These are phyloP conservation scores for Cladosporium sp. DNA, from an alignment of 2,329 filamentous ascomycete species.

Conservation along the genomic window DNA sequence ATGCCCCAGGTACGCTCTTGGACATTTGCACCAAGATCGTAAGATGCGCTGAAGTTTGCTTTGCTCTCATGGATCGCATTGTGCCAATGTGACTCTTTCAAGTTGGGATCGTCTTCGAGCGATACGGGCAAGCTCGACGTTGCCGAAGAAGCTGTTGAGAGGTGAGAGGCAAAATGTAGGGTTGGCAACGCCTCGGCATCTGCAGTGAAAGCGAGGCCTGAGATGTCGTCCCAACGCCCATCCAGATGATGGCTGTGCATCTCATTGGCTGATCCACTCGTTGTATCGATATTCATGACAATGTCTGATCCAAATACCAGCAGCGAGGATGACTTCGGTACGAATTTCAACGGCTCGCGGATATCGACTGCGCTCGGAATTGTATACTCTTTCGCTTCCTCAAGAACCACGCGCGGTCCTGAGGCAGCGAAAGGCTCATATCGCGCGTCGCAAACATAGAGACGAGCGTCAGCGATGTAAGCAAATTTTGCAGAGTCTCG, in stretches of 20 bases:
- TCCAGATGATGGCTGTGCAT: constrained; percentile 33
- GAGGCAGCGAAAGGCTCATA: not conserved
- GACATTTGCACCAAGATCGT: constrained; percentile 48
- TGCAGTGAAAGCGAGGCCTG: constrained; percentile 32
- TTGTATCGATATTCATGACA: constrained; percentile 24
- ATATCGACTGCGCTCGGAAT: not conserved
- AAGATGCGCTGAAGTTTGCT: constrained; percentile 44
- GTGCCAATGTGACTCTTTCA: constrained; percentile 35
- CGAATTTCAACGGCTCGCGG: constrained; percentile 21
- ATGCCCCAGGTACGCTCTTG: constrained; percentile 53
- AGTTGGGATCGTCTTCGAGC: not conserved
- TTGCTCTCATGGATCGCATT: constrained; percentile 35
- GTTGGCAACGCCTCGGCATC: constrained; percentile 14
- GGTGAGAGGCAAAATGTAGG: constrained; percentile 36
- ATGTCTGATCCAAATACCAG: constrained; percentile 31
- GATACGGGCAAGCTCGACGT: constrained; percentile 30
- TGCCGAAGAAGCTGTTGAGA: constrained; percentile 31
- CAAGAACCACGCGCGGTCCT: not conserved
- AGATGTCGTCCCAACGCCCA: constrained; percentile 39
- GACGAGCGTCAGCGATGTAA: not conserved
- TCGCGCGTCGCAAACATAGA: not conserved
- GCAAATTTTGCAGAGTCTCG: not conserved
- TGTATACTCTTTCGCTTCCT: not conserved
- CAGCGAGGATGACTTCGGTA: constrained; percentile 18
- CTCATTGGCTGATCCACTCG: constrained; percentile 22